Percentiles rank a stretch among this genome's conserved stretches.
Evolutionary conservation across 2,329 filamentous ascomycete genomes (phyloP).

Genomic region (Cladophialophora yegresii): DNA sequence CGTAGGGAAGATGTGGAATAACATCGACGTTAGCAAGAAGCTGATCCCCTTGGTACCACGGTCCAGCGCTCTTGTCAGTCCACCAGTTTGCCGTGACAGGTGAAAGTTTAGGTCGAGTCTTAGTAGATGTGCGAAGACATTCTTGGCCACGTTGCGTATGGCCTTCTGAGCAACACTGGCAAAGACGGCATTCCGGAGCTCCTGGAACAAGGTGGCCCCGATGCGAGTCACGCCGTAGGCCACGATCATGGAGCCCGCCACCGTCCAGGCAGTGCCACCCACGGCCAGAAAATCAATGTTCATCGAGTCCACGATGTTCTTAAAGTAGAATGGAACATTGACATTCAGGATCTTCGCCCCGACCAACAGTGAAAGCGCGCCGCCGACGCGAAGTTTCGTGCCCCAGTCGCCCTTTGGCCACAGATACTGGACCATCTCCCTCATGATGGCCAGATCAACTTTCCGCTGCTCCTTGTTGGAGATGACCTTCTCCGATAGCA

Average conservation of each 20-base stretch:
- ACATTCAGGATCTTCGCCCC: constrained; percentile 96
- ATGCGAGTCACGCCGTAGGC: constrained; percentile 85
- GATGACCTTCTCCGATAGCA: constrained; percentile 65
- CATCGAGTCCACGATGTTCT: constrained; percentile 95
- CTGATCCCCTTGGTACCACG: constrained; percentile 98
- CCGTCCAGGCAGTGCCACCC: constrained; percentile 84
- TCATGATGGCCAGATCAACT: constrained; percentile 98
- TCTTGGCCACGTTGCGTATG: constrained; percentile 84
- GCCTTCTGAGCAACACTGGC: constrained; percentile 96
- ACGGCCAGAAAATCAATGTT: constrained; percentile 87
- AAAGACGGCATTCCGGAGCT: constrained; percentile 93
- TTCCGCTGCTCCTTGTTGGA: constrained; percentile 86
- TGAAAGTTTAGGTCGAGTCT: constrained; percentile 92
- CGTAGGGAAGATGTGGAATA: constrained; percentile 94
- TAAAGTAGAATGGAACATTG: constrained; percentile 98
- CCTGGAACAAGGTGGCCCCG: constrained; percentile 85
- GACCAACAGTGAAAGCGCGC: constrained; percentile 80
- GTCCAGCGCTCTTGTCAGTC: constrained; percentile 89
- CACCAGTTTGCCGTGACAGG: constrained; percentile 89
- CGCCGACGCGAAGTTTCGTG: constrained; percentile 79
- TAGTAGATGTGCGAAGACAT: constrained; percentile 88
- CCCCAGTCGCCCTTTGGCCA: constrained; percentile 89
- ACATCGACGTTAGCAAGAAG: constrained; percentile 95
- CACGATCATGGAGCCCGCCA: constrained; percentile 89
- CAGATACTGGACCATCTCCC: constrained; percentile 92